Evolutionary conservation across 306 rosid species (phyloP).

Genomic region (Vigna reflexopilosa): DNA sequence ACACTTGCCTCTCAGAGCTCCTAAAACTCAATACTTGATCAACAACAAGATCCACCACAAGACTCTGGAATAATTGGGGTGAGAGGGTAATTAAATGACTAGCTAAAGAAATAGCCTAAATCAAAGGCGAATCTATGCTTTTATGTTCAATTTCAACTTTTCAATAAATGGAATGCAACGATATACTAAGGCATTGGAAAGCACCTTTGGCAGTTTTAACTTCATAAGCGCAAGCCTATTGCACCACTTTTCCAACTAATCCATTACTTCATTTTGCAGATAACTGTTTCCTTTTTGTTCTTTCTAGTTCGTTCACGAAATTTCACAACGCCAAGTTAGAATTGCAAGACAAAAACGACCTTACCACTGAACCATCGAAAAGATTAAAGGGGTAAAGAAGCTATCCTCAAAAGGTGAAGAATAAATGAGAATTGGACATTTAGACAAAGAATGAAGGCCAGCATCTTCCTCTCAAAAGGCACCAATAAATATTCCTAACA

Average conservation of each 20-base stretch:
- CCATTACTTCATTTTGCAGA: not conserved
- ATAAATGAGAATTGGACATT: not conserved
- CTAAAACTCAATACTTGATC: constrained; percentile 13
- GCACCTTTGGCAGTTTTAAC: constrained; percentile 35
- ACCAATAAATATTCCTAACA: not conserved
- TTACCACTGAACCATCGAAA: constrained; percentile 25
- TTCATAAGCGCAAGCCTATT: constrained; percentile 15
- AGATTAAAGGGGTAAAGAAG: not conserved
- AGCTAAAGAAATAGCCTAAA: constrained; percentile 16
- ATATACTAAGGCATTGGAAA: constrained; percentile 22
- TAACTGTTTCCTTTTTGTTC: not conserved
- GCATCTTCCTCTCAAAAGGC: not conserved
- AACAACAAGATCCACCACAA: not conserved
- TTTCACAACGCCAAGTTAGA: constrained; percentile 28
- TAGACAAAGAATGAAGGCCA: constrained; percentile 1
- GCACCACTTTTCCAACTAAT: constrained; percentile 28
- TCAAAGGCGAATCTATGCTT: constrained; percentile 23
- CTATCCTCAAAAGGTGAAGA: constrained; percentile 15
- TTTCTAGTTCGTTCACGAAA: constrained; percentile 30
- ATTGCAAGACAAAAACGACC: constrained; percentile 2
- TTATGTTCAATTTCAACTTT: constrained; percentile 20
- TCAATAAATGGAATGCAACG: constrained; percentile 17
- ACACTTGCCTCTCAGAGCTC: not conserved
- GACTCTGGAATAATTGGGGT: constrained; percentile 24
- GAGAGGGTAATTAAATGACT: constrained; percentile 11